A percentile compares a stretch with the other conserved stretches of the same genome.
Evolutionary conservation across 1,284 basidiomycete genomes (phyloP).

Genomic region (Marasmius oreades): DNA sequence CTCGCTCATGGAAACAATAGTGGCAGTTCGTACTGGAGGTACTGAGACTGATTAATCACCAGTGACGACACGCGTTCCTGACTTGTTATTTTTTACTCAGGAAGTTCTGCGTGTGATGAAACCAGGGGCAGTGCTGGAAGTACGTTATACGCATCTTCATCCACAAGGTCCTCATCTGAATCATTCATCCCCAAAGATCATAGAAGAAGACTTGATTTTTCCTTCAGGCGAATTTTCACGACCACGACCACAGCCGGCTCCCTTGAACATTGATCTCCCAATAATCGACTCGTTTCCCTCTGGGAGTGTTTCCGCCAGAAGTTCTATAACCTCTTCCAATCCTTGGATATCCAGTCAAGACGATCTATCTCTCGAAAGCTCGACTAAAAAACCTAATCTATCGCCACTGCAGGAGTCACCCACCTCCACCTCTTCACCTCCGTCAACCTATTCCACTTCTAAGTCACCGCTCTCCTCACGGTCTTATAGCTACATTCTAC

Average conservation of each 20-base stretch:
- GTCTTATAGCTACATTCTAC: constrained; percentile 14
- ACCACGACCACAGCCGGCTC: constrained; percentile 18
- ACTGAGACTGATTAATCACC: constrained; percentile 14
- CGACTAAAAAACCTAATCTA: constrained; percentile 19
- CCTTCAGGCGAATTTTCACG: constrained; percentile 42
- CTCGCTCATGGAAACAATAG: constrained; percentile 21
- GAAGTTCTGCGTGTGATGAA: constrained; percentile 63
- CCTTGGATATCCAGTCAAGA: constrained; percentile 10
- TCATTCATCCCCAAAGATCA: constrained; percentile 37
- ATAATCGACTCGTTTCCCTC: constrained; percentile 17
- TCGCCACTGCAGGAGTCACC: constrained; percentile 24
- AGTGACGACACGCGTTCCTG: constrained; percentile 14
- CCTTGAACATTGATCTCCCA: constrained; percentile 18
- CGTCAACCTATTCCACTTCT: constrained; percentile 12
- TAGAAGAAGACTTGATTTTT: constrained; percentile 72
- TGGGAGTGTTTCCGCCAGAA: constrained; percentile 7
- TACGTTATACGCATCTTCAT: constrained; percentile 23
- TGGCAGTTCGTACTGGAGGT: constrained; percentile 54
- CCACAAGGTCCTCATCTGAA: constrained; percentile 2
- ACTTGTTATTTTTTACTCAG: constrained; percentile 31
- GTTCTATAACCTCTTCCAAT: constrained; percentile 9
- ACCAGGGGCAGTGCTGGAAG: constrained; percentile 62
- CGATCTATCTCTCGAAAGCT: constrained; percentile 4
- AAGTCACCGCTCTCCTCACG: constrained; percentile 15
- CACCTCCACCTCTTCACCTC: constrained; percentile 14